Evolutionary conservation across 305 asterid species (phyloP).

Genomic region (Ajuga reptans): DNA sequence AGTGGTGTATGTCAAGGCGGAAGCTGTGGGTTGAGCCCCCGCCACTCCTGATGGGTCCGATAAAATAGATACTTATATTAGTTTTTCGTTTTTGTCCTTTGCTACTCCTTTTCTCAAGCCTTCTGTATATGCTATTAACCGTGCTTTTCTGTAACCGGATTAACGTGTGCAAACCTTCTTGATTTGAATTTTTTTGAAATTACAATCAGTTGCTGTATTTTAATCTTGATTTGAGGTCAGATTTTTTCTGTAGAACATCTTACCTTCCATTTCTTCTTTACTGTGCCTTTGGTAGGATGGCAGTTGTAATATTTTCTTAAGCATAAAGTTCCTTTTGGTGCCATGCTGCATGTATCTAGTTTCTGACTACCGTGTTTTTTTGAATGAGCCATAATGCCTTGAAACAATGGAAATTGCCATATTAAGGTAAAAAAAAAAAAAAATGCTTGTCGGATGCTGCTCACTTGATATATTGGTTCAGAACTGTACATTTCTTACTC

Average conservation of each 20-base stretch:
- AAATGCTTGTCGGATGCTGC: slow-evolving; percentile 8
- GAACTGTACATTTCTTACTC: not conserved
- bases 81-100: slow-evolving; percentile 2
- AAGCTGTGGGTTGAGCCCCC: slow-evolving; percentile 16
- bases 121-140: not conserved
- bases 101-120: not conserved
- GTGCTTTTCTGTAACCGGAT: slow-evolving; percentile 8
- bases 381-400: slow-evolving; percentile 8
- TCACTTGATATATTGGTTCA: not conserved
- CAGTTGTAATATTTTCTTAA: too few species aligned
- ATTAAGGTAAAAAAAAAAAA: not conserved
- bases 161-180: not conserved
- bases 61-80: not conserved
- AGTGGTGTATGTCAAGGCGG: slow-evolving; percentile 1
- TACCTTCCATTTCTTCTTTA: slow-evolving; percentile 11
- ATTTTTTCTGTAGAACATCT: not conserved
- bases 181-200: slow-evolving; percentile 6
- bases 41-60: not conserved
- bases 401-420: not conserved
- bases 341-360: not conserved
- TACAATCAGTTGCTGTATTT: not conserved
- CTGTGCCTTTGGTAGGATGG: not conserved
- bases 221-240: slow-evolving; percentile 17
- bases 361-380: slow-evolving; percentile 10
- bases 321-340: not conserved